A percentile compares a stretch with the other conserved stretches of the same genome.
Conservation (phyloP, 306 rosid species). For the Chamaecrista fasciculata region DNA sequence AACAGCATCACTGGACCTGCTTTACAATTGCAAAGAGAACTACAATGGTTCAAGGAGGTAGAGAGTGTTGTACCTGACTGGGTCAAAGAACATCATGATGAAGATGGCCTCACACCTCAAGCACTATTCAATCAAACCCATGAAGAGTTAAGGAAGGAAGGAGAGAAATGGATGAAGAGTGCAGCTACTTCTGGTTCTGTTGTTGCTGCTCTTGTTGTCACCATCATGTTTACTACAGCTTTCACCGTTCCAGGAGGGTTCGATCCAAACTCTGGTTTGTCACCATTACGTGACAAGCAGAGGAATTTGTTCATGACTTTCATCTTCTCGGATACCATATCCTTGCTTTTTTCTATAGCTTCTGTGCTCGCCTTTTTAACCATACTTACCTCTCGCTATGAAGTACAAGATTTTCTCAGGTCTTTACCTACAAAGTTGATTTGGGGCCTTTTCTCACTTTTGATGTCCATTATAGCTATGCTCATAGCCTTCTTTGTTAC, state of each 20-base stretch:
- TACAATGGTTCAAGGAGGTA: conserved; percentile 19
- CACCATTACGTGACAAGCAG: background rate
- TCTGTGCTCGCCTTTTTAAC: background rate
- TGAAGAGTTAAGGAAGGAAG: background rate
- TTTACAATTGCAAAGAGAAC: conserved; percentile 22
- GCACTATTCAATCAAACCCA: background rate
- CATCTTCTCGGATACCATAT: background rate
- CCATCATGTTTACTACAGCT: background rate
- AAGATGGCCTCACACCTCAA: background rate
- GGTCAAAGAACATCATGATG: background rate
- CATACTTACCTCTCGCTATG: background rate
- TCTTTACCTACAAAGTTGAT: conserved; percentile 1
- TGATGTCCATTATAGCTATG: background rate
- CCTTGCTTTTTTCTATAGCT: conserved; percentile 1
- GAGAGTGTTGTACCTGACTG: background rate
- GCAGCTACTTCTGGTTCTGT: background rate
- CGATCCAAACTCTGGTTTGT: background rate
- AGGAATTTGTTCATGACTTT: background rate
- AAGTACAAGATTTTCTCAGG: background rate
- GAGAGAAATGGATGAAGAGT: conserved; percentile 18
- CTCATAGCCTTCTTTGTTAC: background rate
- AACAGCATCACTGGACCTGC: conserved; percentile 6
- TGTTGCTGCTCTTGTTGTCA: conserved; percentile 2
- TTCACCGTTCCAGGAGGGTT: conserved; percentile 15
- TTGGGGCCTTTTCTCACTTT: background rate